Base-by-base conservation (phyloP, 306 rosid genomes). In the Calophaca sinica region DNA sequence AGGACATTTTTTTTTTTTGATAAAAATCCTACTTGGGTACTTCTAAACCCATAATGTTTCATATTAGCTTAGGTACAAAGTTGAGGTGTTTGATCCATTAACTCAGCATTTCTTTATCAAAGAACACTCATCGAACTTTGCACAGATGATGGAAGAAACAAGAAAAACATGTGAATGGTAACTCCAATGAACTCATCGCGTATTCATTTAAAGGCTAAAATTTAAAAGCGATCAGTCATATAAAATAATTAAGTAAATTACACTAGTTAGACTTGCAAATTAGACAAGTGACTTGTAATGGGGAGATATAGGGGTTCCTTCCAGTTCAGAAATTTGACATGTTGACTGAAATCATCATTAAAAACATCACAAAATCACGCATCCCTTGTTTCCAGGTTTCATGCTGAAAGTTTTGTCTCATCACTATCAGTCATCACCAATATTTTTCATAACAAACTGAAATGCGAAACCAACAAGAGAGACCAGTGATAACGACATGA, bases 351-450 rank as follows among this genome's bases (percentile, higher is more conserved):
- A 15, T n/a, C n/a, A 20, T 46, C 9, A 32, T 60, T 9, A 31
- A 58, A 51, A 44, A 72, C 58, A 9, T 58, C 78, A 73, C 26
- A 6, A 46, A 61, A 13, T 13, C 33, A 49, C 10, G 49, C 13
- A 33, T 60, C 28, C 3, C 11, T 35, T 4, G 5, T 41, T 72
- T 72, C 42, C 46, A 58, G 8, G 77, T 52, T 41, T 6, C 11
- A 14, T 5, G 8, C 64, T 2, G 5, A 41, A 65, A 41, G 26
- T 29, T 38, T 75, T 14, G 42, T 32, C 35, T 41, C 8, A n/a
- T n/a, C n/a, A n/a, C n/a, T n/a, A 42, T 26, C 14, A 48, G 29
- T 50, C 62, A 62, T 15, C 35, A 46, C 33, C 33, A 11, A 45
- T 35, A 33, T 58, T 32, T 20, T 20, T 20, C 26, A 32, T 28